Evolutionary conservation across 1,139 yeast species (phyloP).

Genomic region (Magnusiomyces starmeri): DNA sequence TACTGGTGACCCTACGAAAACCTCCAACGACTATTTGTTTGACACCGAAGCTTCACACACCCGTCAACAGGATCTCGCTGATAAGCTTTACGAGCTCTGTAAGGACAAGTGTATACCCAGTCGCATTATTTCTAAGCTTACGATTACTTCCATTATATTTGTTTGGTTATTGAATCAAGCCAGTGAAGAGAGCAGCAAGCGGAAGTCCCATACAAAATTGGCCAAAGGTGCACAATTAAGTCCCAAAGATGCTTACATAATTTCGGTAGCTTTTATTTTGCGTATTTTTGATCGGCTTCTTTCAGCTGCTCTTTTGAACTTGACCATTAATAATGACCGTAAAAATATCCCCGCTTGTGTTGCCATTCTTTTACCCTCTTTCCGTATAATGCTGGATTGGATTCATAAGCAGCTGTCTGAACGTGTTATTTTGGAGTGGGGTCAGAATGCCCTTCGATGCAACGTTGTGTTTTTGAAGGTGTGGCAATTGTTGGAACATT

Average conservation of each 20-base stretch:
- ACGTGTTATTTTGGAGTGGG: constrained; percentile 9
- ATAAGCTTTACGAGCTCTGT: constrained; percentile 8
- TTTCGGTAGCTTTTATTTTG: constrained; percentile 6
- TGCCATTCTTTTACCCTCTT: constrained; percentile 7
- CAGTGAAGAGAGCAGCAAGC: neutral
- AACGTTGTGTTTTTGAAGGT: constrained; percentile 5
- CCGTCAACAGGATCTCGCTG: constrained; percentile 13
- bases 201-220: neutral
- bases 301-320: constrained; percentile 2
- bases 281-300: constrained; percentile 11
- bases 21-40: neutral
- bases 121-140: constrained; percentile 11
- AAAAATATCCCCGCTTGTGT: constrained; percentile 1
- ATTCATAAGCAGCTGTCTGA: constrained; percentile 11
- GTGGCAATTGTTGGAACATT: constrained; percentile 9
- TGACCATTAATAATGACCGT: neutral
- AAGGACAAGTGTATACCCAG: constrained; percentile 9
- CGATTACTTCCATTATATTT: constrained; percentile 11
- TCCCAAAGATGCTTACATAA: constrained; percentile 1
- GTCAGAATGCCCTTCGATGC: constrained; percentile 5
- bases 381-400: constrained; percentile 15
- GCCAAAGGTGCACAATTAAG: neutral
- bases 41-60: neutral
- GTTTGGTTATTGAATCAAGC: constrained; percentile 11
- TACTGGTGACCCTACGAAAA: neutral